These are phyloP conservation scores for Starmerella asiatica DNA, from an alignment of 805 yeast species.

Conservation along the genomic window DNA sequence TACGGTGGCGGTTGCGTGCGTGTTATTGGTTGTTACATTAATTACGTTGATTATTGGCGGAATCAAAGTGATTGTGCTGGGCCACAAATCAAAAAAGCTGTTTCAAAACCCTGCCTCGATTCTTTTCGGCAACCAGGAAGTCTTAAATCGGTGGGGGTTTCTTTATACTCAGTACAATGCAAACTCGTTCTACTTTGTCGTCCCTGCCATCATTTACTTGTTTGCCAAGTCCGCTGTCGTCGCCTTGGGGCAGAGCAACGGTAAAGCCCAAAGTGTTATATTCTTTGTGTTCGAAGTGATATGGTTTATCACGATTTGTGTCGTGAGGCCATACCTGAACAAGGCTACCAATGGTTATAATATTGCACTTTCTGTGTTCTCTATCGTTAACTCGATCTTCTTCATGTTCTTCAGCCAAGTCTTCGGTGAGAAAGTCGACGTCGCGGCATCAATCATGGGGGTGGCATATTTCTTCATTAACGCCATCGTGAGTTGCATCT, in stretches of 20 bases:
- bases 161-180: constrained; percentile 85
- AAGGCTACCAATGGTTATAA: constrained; percentile 88
- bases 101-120: constrained; percentile 88
- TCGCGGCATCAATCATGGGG: constrained; percentile 86
- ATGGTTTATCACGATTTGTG: constrained; percentile 52
- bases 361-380: constrained; percentile 68
- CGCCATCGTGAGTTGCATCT: constrained; percentile 72
- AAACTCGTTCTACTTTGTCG: constrained; percentile 69
- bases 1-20: constrained; percentile 61
- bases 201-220: constrained; percentile 49
- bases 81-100: constrained; percentile 52
- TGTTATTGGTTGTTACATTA: constrained; percentile 45
- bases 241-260: constrained; percentile 69
- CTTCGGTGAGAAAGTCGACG: constrained; percentile 60
- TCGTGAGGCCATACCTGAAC: constrained; percentile 83
- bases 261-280: constrained; percentile 68
- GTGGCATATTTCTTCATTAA: constrained; percentile 78
- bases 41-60: constrained; percentile 62
- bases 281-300: constrained; percentile 63
- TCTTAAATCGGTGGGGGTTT: constrained; percentile 81
- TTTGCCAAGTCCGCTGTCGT: constrained; percentile 68
- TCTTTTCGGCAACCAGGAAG: constrained; percentile 67
- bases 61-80: constrained; percentile 56
- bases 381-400: constrained; percentile 68
- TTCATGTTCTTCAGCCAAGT: constrained; percentile 79